Conservation (phyloP, 2,329 filamentous ascomycete genomes). For the Ascochyta lentis region DNA sequence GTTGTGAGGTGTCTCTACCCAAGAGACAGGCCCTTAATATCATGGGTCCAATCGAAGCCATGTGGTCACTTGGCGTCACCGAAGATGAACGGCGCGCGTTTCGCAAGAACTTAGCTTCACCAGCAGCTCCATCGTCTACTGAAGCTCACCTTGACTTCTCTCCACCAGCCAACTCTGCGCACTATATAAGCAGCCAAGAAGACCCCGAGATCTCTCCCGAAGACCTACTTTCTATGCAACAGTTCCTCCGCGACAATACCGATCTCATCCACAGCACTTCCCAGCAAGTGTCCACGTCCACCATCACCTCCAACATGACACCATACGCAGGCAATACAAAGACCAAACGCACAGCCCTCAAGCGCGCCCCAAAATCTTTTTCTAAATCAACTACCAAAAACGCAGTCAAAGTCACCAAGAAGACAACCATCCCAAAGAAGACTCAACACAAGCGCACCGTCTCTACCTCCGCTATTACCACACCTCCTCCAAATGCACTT, state of each 20-base stretch:
- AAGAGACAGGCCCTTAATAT: background rate
- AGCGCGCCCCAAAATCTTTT: background rate
- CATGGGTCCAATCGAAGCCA: constrained; percentile 10
- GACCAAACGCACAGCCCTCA: background rate
- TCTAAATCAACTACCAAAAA: background rate
- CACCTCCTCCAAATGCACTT: background rate
- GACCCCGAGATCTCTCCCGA: constrained; percentile 1
- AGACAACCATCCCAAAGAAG: constrained; percentile 1
- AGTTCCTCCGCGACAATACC: background rate
- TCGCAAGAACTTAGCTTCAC: background rate
- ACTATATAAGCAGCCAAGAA: background rate
- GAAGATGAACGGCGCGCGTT: background rate
- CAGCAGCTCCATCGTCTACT: background rate
- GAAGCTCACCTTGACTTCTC: constrained; percentile 2
- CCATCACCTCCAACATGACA: background rate
- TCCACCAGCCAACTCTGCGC: background rate
- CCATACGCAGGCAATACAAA: background rate
- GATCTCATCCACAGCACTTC: background rate
- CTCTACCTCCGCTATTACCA: background rate
- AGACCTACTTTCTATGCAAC: background rate
- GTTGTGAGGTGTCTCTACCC: background rate
- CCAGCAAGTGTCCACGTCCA: background rate
- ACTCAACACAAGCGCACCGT: constrained; percentile 3
- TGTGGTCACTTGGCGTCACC: constrained; percentile 12
- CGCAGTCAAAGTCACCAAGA: constrained; percentile 9